These are phyloP conservation scores for Mallotus nudiflorus DNA, from an alignment of 345 rosid genomes.

Conservation along the genomic window DNA sequence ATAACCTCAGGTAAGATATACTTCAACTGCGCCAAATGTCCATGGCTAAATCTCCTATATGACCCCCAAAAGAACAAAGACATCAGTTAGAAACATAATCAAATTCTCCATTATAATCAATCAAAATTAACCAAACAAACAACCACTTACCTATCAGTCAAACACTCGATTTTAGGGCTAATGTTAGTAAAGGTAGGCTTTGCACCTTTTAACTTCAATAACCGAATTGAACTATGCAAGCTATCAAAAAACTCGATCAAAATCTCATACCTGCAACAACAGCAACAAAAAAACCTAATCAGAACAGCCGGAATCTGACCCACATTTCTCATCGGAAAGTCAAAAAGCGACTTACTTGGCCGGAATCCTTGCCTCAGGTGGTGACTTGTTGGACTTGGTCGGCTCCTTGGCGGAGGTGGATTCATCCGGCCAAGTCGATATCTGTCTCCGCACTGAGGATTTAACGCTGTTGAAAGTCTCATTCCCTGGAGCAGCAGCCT, in stretches of 20 bases:
- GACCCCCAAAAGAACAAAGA: background rate
- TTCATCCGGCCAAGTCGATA: constrained; percentile 28
- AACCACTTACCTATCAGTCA: constrained; percentile 62
- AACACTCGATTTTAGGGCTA: constrained; percentile 50
- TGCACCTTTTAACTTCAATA: constrained; percentile 55
- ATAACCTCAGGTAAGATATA: constrained; percentile 77
- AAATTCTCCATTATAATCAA: too few relatives aligned
- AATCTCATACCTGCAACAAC: constrained; percentile 49
- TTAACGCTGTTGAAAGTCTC: background rate
- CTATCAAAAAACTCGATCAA: constrained; percentile 64
- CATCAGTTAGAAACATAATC: background rate
- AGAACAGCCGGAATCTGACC: too few relatives aligned
- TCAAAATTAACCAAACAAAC: background rate
- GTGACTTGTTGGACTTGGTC: background rate
- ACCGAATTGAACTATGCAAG: constrained; percentile 55
- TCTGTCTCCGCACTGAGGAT: constrained; percentile 29
- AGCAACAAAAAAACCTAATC: background rate
- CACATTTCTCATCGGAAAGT: background rate
- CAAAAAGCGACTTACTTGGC: constrained; percentile 14
- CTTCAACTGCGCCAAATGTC: constrained; percentile 75
- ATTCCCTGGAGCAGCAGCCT: constrained; percentile 17
- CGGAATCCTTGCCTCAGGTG: constrained; percentile 15
- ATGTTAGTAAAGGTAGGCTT: constrained; percentile 55
- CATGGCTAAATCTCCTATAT: constrained; percentile 69
- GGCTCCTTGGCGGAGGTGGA: background rate